A percentile compares a stretch with the other conserved stretches of the same genome.
phyloP scores from a whole-genome alignment of 2,329 filamentous ascomycete genomes.

The Ceratocystiopsis brevicomis region DNA sequence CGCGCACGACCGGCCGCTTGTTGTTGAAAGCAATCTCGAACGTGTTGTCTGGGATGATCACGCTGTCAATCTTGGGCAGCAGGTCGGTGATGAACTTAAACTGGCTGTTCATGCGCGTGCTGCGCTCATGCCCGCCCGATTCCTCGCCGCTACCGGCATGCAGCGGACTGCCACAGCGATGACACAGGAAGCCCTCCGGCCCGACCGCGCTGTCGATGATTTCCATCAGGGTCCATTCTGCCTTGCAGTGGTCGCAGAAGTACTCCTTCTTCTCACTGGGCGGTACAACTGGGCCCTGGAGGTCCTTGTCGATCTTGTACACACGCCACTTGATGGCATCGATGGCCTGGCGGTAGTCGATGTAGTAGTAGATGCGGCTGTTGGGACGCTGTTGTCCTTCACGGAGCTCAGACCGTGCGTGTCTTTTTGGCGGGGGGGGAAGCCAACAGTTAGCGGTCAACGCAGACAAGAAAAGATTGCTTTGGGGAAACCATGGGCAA shows the following conservation, averaged over 20 bases:
- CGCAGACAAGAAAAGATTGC: neutral
- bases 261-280: conserved; percentile 83
- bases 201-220: conserved; percentile 56
- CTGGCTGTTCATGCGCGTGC: conserved; percentile 57
- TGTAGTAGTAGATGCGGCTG: conserved; percentile 88
- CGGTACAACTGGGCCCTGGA: conserved; percentile 66
- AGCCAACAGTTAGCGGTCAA: neutral
- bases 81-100: conserved; percentile 62
- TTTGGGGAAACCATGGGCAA: no score
- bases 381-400: conserved; percentile 67
- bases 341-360: conserved; percentile 84
- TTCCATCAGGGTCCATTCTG: conserved; percentile 79
- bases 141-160: conserved; percentile 47
- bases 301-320: conserved; percentile 70
- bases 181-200: conserved; percentile 59
- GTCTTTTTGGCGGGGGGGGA: conserved; percentile 23
- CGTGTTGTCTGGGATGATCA: conserved; percentile 53
- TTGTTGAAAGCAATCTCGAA: conserved; percentile 50
- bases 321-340: conserved; percentile 93
- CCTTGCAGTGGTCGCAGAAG: conserved; percentile 60
- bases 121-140: conserved; percentile 52
- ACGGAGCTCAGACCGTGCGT: conserved; percentile 56
- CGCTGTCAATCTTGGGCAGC: conserved; percentile 57
- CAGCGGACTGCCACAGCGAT: conserved; percentile 51
- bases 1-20: conserved; percentile 44